phyloP scores from a whole-genome alignment of 306 rosid genomes.

The Cyclanthera cordifolia region DNA sequence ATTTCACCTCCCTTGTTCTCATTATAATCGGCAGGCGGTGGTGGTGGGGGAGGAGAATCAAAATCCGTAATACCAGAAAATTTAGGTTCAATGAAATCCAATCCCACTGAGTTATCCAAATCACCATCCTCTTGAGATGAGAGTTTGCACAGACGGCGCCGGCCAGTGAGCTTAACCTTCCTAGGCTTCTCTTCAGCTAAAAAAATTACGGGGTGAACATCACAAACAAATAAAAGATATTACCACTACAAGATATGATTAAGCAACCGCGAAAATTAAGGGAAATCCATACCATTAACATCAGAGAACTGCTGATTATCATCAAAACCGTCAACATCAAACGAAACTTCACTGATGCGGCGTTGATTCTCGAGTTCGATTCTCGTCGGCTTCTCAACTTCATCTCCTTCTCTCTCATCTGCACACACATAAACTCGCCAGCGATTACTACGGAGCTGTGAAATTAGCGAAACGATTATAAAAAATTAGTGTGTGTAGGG shows the following conservation, averaged over 20 bases:
- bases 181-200: slow-evolving; percentile 30
- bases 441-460: background rate
- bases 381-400: slow-evolving; percentile 13
- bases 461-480: background rate
- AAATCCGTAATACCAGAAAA: slow-evolving; percentile 33
- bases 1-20: slow-evolving; percentile 46
- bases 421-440: background rate
- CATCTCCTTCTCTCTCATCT: slow-evolving; percentile 12
- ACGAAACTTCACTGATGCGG: slow-evolving; percentile 4
- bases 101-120: slow-evolving; percentile 11
- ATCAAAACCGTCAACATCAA: background rate
- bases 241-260: background rate
- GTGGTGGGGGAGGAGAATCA: slow-evolving; percentile 38
- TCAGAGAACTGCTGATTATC: slow-evolving; percentile 35
- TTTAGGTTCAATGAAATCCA: slow-evolving; percentile 21
- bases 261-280: background rate
- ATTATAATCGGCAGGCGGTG: slow-evolving; percentile 13
- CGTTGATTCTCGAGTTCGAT: slow-evolving; percentile 14
- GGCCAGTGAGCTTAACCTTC: slow-evolving; percentile 58
- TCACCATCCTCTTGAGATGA: slow-evolving; percentile 19
- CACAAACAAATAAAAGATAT: background rate
- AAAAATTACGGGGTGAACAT: background rate
- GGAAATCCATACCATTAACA: slow-evolving; percentile 19
- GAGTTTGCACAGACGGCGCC: slow-evolving; percentile 74
- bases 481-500: background rate